Conservation (phyloP, 768 basidiomycete genomes). For the Chlorophyllum brunneum region DNA sequence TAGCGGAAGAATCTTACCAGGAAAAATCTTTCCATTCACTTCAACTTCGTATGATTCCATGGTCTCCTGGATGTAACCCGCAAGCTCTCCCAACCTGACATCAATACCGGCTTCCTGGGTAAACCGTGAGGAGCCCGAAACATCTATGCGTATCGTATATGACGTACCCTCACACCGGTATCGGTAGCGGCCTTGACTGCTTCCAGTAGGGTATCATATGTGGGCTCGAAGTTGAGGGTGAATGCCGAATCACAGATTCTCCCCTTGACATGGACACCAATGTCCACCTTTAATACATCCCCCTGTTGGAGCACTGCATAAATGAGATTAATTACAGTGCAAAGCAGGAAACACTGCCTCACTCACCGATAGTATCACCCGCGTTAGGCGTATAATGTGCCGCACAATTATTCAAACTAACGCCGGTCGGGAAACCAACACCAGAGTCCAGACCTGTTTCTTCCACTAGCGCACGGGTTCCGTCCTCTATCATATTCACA, state of each 20-base stretch:
- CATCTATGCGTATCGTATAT: not conserved
- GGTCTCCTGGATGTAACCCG: slow-evolving; percentile 90
- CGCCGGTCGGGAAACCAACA: slow-evolving; percentile 94
- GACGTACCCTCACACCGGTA: slow-evolving; percentile 74
- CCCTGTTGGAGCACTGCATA: slow-evolving; percentile 68
- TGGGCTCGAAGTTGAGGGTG: slow-evolving; percentile 84
- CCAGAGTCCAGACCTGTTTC: slow-evolving; percentile 83
- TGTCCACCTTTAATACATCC: slow-evolving; percentile 95
- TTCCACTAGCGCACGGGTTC: slow-evolving; percentile 87
- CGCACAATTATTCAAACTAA: slow-evolving; percentile 91
- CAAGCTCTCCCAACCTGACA: slow-evolving; percentile 88
- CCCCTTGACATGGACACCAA: slow-evolving; percentile 97
- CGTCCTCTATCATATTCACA: slow-evolving; percentile 89
- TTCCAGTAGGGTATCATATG: slow-evolving; percentile 83
- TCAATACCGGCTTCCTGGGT: slow-evolving; percentile 93
- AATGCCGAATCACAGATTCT: slow-evolving; percentile 95
- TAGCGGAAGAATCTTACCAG: slow-evolving; percentile 53
- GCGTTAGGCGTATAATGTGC: slow-evolving; percentile 97
- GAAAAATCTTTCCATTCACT: slow-evolving; percentile 77
- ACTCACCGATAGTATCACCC: slow-evolving; percentile 77
- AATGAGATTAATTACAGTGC: not conserved
- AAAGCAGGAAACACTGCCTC: not conserved
- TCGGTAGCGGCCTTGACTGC: slow-evolving; percentile 95
- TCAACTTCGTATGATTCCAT: slow-evolving; percentile 99
- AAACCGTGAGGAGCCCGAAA: not conserved